These are phyloP conservation scores for Saitozyma sp. DNA, from an alignment of 768 basidiomycete genomes.

Conservation along the genomic window DNA sequence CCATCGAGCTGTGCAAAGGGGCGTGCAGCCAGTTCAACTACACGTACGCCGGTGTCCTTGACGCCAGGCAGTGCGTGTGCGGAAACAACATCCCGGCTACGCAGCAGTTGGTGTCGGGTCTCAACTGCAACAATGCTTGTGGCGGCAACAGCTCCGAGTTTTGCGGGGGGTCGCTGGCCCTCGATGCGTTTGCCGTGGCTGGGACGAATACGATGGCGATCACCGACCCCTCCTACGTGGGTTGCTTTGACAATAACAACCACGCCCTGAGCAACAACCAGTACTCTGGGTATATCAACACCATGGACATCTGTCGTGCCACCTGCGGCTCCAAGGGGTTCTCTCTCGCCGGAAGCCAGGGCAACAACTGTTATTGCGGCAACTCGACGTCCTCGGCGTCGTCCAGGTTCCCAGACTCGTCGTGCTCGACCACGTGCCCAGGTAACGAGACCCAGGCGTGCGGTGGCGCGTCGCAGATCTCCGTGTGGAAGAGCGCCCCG, in stretches of 20 bases:
- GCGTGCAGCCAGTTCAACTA: background rate
- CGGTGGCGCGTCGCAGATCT: constrained; percentile 5
- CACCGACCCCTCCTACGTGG: background rate
- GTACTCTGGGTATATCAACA: too few species aligned
- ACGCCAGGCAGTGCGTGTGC: too few species aligned
- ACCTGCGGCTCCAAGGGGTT: too few species aligned
- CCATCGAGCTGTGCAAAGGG: background rate
- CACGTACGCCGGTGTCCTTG: background rate
- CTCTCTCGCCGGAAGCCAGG: too few species aligned
- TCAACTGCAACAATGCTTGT: background rate
- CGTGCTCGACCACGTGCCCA: constrained; percentile 5
- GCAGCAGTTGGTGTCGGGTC: constrained; percentile 1
- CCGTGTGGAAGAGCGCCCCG: background rate
- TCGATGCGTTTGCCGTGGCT: background rate
- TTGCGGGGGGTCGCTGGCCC: background rate
- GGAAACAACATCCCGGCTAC: background rate
- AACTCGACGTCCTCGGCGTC: too few species aligned
- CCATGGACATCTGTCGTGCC: too few species aligned
- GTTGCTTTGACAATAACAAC: too few species aligned
- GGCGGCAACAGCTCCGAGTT: background rate
- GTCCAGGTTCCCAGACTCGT: too few species aligned
- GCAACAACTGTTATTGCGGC: too few species aligned
- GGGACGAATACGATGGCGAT: background rate
- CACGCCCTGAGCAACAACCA: too few species aligned
- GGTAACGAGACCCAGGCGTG: constrained; percentile 16